Conservation (phyloP, 768 basidiomycete species). For the Pulveroboletus sp. region DNA sequence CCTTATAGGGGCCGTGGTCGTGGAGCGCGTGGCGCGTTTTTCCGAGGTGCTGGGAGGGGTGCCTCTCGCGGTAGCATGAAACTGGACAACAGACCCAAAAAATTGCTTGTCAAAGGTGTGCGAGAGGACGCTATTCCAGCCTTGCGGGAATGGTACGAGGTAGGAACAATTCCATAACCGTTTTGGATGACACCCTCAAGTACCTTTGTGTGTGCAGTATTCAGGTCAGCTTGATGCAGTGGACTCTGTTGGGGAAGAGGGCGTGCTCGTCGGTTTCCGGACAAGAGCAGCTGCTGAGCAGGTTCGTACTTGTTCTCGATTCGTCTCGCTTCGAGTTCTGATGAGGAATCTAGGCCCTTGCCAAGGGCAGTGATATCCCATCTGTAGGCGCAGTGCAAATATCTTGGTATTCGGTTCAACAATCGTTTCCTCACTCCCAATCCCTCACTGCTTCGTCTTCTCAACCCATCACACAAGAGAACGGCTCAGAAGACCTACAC, state of each 20-base stretch:
- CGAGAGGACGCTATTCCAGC: constrained; percentile 52
- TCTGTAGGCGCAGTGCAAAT: constrained; percentile 63
- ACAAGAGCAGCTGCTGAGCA: constrained; percentile 75
- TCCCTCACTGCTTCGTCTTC: constrained; percentile 18
- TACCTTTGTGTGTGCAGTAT: constrained; percentile 39
- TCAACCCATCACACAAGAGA: constrained; percentile 21
- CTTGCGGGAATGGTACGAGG: constrained; percentile 84
- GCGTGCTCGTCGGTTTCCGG: constrained; percentile 66
- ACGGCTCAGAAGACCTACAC: constrained; percentile 24
- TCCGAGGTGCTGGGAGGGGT: constrained; percentile 62
- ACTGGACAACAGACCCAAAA: constrained; percentile 86
- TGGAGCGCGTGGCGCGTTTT: constrained; percentile 55
- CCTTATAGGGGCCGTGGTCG: constrained; percentile 69
- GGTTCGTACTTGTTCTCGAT: constrained; percentile 38
- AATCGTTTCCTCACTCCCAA: constrained; percentile 17
- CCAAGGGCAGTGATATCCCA: constrained; percentile 69
- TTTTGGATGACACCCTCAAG: not conserved
- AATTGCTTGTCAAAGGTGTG: constrained; percentile 71
- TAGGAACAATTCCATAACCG: constrained; percentile 25
- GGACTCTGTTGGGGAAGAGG: constrained; percentile 52
- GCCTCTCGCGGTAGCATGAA: constrained; percentile 76
- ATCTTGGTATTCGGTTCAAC: constrained; percentile 56
- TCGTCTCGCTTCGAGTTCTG: constrained; percentile 1
- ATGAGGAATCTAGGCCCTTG: constrained; percentile 51
- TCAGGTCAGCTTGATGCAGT: constrained; percentile 70